Base-by-base conservation (phyloP, 192 early-diverging fungal genomes). In the Umbelopsis sp. region DNA sequence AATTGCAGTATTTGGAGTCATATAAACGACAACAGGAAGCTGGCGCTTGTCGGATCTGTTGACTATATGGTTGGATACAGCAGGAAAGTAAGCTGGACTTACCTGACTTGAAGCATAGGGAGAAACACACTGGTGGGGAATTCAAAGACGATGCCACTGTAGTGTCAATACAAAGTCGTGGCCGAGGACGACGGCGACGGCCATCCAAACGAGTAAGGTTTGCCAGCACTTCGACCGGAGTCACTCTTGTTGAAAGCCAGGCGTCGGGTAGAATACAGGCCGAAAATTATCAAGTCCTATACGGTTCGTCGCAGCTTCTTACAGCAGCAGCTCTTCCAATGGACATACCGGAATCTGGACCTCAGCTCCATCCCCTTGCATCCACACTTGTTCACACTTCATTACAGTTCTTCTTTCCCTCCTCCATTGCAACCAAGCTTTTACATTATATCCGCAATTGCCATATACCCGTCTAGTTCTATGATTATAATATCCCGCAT, bases 1-100 rank as follows among this genome's bases (percentile, higher is more conserved):
- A 89, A 12, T 30, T 61, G 15, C 80, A 84, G 80, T 78, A 85
- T 73, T 50, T 92, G 80, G 81, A 83, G 25, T 72, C 69, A 46
- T 83, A 83, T 52, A 83, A 80, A 52, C 73, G 78, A 11, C 65
- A 61, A 16, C 55, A 61, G 18, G 27, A 61, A 25, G 55, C 55
- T n/a, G 55, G 55, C 3, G 16, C 27, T 16, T 61, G 55, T 35
- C 55, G 55, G 33, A 35, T 61, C 55, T 61, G 55, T 61, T 61
- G 55, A 61, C 55, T 61, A 61, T 61, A 61, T 61, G 55, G 55
- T 25, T 61, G 55, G 27, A 61, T 61, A 61, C 27, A 30, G 18
- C 37, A 61, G 33, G 55, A 61, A 13, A 61, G 27, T 61, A 25
- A 35, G 18, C 27, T 61, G 30, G 55, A 61, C 18, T 61, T 22